phyloP scores from a whole-genome alignment of 306 rosid genomes.

The Rubus parviflorus region DNA sequence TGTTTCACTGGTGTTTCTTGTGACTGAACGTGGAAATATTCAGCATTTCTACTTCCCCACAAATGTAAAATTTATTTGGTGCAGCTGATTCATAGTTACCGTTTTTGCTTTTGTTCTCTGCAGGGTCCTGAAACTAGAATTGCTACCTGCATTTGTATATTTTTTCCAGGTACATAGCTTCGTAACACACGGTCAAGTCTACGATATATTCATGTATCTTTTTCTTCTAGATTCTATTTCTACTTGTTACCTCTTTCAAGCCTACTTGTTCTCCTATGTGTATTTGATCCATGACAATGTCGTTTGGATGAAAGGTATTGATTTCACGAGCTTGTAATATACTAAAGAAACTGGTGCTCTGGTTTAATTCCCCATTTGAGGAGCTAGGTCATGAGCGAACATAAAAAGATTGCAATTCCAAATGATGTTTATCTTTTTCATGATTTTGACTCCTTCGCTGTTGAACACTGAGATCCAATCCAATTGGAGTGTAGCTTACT shows the following conservation, averaged over 20 bases:
- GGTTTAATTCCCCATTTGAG: too few relatives aligned
- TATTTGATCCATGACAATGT: background rate
- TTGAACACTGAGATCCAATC: background rate
- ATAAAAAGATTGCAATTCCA: background rate
- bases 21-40: background rate
- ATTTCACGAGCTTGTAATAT: background rate
- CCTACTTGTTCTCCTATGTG: background rate
- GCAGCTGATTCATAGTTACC: background rate
- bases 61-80: background rate
- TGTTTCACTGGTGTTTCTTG: background rate
- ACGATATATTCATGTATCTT: background rate
- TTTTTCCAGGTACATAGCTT: conserved; percentile 8
- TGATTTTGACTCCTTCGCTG: background rate
- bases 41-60: background rate
- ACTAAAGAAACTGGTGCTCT: too few relatives aligned
- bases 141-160: conserved; percentile 14
- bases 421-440: background rate
- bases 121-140: conserved; percentile 53
- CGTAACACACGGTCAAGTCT: background rate
- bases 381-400: background rate
- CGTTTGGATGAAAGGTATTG: background rate
- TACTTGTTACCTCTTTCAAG: background rate
- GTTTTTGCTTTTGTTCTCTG: conserved; percentile 15
- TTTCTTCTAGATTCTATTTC: background rate
- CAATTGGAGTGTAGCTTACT: background rate